Evolutionary conservation across 139 green algal genomes (phyloP).

Genomic region (Volvox africanus): DNA sequence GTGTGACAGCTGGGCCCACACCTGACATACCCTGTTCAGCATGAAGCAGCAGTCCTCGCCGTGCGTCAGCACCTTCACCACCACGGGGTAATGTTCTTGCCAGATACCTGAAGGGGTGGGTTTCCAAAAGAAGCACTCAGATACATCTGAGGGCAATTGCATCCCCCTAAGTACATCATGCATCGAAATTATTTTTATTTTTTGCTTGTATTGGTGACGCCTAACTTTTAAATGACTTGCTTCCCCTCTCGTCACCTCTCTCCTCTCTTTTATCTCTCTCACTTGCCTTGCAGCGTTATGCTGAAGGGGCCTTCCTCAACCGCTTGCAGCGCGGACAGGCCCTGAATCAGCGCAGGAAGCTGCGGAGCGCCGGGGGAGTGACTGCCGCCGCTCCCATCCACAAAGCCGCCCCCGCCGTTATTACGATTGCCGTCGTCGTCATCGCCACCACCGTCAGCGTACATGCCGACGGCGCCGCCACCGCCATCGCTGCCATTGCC

Average conservation of each 20-base stretch:
- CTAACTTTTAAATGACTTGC: too few species aligned
- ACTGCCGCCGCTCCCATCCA: not conserved
- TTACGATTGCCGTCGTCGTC: too few species aligned
- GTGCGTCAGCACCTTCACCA: conserved; percentile 30
- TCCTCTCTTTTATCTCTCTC: not conserved
- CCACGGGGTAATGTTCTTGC: not conserved
- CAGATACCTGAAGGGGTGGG: not conserved
- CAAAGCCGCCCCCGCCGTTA: not conserved
- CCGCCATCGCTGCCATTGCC: too few species aligned
- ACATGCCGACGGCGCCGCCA: too few species aligned
- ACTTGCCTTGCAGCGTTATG: conserved; percentile 6
- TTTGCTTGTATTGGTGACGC: too few species aligned
- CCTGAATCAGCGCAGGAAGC: not conserved
- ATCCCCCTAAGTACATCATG: too few species aligned
- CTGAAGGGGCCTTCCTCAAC: not conserved
- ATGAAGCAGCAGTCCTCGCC: conserved; percentile 21
- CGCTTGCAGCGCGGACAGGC: not conserved
- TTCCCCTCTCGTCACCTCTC: too few species aligned
- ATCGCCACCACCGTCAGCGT: too few species aligned
- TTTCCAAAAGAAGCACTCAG: too few species aligned
- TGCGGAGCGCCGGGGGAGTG: not conserved
- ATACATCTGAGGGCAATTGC: too few species aligned
- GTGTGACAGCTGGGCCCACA: conserved; percentile 35
- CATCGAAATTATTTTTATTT: too few species aligned
- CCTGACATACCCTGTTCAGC: conserved; percentile 37